phyloP scores from a whole-genome alignment of 2,329 filamentous ascomycete species.

The Tetracladium maxilliforme region DNA sequence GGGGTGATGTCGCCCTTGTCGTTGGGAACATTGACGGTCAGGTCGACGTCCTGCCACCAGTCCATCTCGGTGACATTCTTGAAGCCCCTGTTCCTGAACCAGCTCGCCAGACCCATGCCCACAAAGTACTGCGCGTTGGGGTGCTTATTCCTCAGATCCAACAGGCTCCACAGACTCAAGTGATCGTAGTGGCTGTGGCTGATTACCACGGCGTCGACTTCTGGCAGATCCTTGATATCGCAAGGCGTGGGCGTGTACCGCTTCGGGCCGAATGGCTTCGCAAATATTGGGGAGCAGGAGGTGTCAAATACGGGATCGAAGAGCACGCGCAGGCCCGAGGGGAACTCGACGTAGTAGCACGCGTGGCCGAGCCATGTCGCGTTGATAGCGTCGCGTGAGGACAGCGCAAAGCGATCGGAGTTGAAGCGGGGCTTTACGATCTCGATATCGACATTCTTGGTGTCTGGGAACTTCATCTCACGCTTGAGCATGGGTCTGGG shows the following conservation, averaged over 20 bases:
- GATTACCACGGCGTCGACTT: constrained; percentile 57
- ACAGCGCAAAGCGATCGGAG: constrained; percentile 32
- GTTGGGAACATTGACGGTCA: constrained; percentile 39
- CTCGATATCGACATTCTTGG: constrained; percentile 47
- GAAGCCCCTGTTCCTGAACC: constrained; percentile 63
- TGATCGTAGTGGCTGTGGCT: constrained; percentile 93
- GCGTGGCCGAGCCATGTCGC: constrained; percentile 94
- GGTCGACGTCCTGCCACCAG: constrained; percentile 80
- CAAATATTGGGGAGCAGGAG: constrained; percentile 71
- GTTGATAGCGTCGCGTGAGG: constrained; percentile 42
- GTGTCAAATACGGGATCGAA: constrained; percentile 92
- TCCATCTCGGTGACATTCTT: constrained; percentile 75
- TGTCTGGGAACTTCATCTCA: constrained; percentile 35
- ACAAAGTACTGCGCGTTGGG: constrained; percentile 81
- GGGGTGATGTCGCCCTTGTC: constrained; percentile 11
- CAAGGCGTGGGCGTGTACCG: constrained; percentile 70
- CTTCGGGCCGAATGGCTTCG: constrained; percentile 63
- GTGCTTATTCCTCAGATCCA: constrained; percentile 53
- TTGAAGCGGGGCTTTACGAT: constrained; percentile 56
- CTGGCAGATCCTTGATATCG: constrained; percentile 60
- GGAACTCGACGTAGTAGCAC: constrained; percentile 86
- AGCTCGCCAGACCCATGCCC: constrained; percentile 65
- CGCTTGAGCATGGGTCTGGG: constrained; percentile 15
- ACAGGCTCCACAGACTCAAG: constrained; percentile 61
- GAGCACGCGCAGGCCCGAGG: constrained; percentile 69